Conservation (phyloP, 352 stramenopile species). For the Phytophthora ramorum region DNA sequence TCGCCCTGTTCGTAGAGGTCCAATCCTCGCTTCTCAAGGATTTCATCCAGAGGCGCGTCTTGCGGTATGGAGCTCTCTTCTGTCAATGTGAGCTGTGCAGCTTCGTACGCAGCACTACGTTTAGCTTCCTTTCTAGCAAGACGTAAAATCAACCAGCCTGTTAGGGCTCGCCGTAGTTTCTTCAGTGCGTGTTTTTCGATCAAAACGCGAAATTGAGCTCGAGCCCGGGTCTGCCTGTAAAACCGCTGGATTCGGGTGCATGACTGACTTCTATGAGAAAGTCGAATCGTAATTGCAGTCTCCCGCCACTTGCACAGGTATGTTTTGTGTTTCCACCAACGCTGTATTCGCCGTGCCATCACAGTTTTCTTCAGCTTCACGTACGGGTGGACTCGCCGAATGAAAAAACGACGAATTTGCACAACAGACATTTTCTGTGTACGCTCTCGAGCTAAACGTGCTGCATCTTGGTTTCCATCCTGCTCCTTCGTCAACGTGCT, state of each 20-base stretch:
- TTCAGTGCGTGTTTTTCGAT: slow-evolving; percentile 48
- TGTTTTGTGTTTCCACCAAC: slow-evolving; percentile 50
- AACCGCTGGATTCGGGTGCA: slow-evolving; percentile 54
- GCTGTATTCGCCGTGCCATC: slow-evolving; percentile 53
- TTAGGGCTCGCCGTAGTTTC: slow-evolving; percentile 42
- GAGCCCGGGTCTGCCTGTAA: slow-evolving; percentile 40
- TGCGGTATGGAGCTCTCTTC: slow-evolving; percentile 5
- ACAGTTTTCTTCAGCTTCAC: slow-evolving; percentile 51
- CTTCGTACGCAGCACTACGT: slow-evolving; percentile 36
- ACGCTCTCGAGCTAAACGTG: not conserved
- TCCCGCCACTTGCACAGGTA: slow-evolving; percentile 38
- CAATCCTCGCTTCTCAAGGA: slow-evolving; percentile 52
- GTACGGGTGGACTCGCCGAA: slow-evolving; percentile 49
- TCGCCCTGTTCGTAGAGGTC: slow-evolving; percentile 48
- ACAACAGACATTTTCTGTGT: slow-evolving; percentile 33
- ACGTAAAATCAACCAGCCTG: slow-evolving; percentile 55
- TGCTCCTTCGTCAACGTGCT: not conserved
- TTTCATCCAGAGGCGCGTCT: slow-evolving; percentile 36
- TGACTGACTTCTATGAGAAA: slow-evolving; percentile 28
- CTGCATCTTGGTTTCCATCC: not conserved
- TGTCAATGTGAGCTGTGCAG: slow-evolving; percentile 11
- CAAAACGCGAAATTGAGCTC: slow-evolving; percentile 34
- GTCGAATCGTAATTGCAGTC: slow-evolving; percentile 9
- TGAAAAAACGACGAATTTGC: slow-evolving; percentile 62
- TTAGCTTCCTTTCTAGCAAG: slow-evolving; percentile 50